phyloP scores from a whole-genome alignment of 1,139 yeast genomes.

The Pneumocystis jirovecii region DNA sequence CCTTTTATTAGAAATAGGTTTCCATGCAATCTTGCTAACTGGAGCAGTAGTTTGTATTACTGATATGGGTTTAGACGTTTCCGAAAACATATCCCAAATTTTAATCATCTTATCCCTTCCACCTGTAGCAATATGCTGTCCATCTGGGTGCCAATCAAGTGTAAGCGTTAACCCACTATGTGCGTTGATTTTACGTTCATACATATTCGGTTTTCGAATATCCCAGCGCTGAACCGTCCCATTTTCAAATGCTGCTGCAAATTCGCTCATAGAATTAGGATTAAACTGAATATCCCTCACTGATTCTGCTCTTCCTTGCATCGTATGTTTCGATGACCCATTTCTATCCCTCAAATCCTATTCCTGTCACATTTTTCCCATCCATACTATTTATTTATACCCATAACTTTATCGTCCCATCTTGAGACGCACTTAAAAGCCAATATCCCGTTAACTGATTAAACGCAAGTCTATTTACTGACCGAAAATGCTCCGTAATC shows the following conservation, averaged over 20 bases:
- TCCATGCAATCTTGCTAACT: conserved; percentile 59
- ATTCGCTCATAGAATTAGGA: conserved; percentile 30
- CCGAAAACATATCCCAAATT: conserved; percentile 52
- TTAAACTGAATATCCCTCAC: conserved; percentile 29
- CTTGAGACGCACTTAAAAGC: conserved; percentile 76
- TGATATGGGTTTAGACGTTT: conserved; percentile 46
- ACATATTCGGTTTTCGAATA: conserved; percentile 34
- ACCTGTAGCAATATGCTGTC: conserved; percentile 74
- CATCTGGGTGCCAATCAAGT: conserved; percentile 74
- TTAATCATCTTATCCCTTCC: conserved; percentile 81
- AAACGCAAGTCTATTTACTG: conserved; percentile 70
- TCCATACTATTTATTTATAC: conserved; percentile 38
- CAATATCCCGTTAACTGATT: conserved; percentile 41
- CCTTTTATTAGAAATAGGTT: conserved; percentile 17
- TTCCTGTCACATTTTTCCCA: conserved; percentile 2
- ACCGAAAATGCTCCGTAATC: conserved; percentile 57
- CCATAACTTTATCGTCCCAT: conserved; percentile 80
- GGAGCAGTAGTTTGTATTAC: conserved; percentile 67
- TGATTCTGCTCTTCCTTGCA: conserved; percentile 36
- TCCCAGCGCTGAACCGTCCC: conserved; percentile 84
- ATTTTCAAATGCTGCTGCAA: conserved; percentile 73
- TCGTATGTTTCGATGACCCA: conserved; percentile 21
- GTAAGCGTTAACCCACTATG: conserved; percentile 87
- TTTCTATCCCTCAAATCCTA: conserved; percentile 14
- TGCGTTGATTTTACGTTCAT: conserved; percentile 64